Percentiles rank a stretch among this genome's conserved stretches.
Evolutionary conservation across 768 basidiomycete species (phyloP).

Genomic region (Strobilomyces echinocephalus): DNA sequence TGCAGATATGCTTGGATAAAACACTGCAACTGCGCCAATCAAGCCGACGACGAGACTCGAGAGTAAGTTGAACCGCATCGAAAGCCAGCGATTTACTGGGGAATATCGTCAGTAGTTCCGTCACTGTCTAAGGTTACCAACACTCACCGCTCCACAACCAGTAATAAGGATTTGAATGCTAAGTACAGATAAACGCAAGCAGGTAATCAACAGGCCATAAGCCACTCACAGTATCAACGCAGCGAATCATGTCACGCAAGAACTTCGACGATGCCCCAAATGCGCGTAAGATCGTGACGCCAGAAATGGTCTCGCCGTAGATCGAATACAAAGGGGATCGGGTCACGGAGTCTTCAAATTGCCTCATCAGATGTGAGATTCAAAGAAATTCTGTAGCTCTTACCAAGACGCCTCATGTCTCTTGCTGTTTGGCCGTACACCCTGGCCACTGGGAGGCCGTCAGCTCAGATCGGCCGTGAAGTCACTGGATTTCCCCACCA

Average conservation of each 20-base stretch:
- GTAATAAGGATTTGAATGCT: constrained; percentile 71
- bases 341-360: constrained; percentile 40
- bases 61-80: constrained; percentile 80
- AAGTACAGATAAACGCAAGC: neutral
- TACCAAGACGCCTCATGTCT: constrained; percentile 77
- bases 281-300: constrained; percentile 60
- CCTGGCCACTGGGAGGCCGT: constrained; percentile 32
- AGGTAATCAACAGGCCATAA: neutral
- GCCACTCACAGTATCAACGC: constrained; percentile 67
- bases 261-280: constrained; percentile 89
- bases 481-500: constrained; percentile 37
- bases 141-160: constrained; percentile 85
- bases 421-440: constrained; percentile 81
- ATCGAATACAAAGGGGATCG: constrained; percentile 46
- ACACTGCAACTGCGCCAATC: constrained; percentile 61
- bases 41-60: constrained; percentile 69
- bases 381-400: constrained; percentile 11
- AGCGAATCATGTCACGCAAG: constrained; percentile 76
- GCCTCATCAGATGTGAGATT: neutral
- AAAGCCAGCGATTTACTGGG: constrained; percentile 86
- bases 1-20: constrained; percentile 70
- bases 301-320: constrained; percentile 48
- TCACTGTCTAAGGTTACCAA: neutral
- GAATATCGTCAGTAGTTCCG: constrained; percentile 6
- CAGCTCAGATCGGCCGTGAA: neutral